phyloP scores from a whole-genome alignment of 495 filamentous ascomycete species.

The Ascobolus immersus region DNA sequence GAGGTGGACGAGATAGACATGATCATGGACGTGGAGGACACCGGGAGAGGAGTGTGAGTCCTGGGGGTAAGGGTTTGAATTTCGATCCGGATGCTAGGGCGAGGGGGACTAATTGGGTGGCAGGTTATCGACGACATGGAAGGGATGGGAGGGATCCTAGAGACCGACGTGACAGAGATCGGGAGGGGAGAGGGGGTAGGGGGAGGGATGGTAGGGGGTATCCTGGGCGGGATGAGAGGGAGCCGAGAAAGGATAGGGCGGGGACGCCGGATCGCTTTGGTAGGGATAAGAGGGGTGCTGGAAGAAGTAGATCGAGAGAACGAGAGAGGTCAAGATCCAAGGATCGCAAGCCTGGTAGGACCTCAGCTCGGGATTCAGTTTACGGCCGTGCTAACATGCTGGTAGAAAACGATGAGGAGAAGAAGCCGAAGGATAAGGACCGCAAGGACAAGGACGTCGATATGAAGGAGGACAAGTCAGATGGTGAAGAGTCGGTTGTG shows the following conservation, averaged over 20 bases:
- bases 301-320: constrained; percentile 18
- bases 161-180: constrained; percentile 7
- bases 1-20: too few species aligned
- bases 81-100: too few species aligned
- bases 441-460: constrained; percentile 16
- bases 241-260: too few species aligned
- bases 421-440: constrained; percentile 20
- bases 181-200: constrained; percentile 1
- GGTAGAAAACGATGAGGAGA: constrained; percentile 17
- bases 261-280: too few species aligned
- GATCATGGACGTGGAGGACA: too few species aligned
- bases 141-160: too few species aligned
- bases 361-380: constrained; percentile 17
- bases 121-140: too few species aligned
- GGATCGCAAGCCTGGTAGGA: constrained; percentile 19
- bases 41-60: not conserved
- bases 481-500: constrained; percentile 21
- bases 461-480: constrained; percentile 24
- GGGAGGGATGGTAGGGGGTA: constrained; percentile 9
- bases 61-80: too few species aligned
- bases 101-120: too few species aligned
- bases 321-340: constrained; percentile 17
- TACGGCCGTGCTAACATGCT: too few species aligned
- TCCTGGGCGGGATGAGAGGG: constrained; percentile 6
- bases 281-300: too few species aligned